Evolutionary conservation across 2,329 filamentous ascomycete genomes (phyloP).

Genomic region (Pseudogymnoascus sp.): DNA sequence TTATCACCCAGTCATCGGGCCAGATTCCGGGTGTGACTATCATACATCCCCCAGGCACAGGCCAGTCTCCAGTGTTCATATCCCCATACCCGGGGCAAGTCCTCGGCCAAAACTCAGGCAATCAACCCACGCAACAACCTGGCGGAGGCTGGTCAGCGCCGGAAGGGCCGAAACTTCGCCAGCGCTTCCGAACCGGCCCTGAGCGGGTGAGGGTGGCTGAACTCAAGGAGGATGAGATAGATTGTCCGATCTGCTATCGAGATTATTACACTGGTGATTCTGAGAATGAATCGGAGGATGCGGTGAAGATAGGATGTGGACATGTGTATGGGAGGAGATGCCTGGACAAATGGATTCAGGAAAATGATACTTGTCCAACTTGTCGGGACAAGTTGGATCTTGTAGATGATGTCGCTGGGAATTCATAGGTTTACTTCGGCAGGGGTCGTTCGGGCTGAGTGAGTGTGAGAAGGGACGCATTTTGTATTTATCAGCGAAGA

Average conservation of each 20-base stretch:
- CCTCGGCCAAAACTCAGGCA: neutral
- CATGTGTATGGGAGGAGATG: conserved; percentile 4
- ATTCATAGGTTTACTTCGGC: neutral
- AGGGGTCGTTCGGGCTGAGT: neutral
- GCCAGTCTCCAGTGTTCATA: neutral
- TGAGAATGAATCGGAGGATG: neutral
- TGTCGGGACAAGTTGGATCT: neutral
- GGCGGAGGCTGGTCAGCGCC: neutral
- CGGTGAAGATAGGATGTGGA: neutral
- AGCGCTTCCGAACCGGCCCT: neutral
- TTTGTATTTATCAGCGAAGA: neutral
- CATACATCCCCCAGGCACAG: neutral
- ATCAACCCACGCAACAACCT: neutral
- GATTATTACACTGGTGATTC: neutral
- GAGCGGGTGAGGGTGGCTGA: neutral
- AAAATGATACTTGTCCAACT: conserved; percentile 5
- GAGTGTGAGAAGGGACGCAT: neutral
- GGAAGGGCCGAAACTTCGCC: neutral
- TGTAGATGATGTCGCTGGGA: neutral
- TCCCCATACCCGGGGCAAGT: neutral
- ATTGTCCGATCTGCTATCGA: conserved; percentile 5
- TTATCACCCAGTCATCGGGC: neutral
- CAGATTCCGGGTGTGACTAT: neutral
- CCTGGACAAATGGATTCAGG: conserved; percentile 6
- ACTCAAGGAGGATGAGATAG: neutral